Evolutionary conservation across 108 stramenopile genomes (phyloP).

Genomic region (Discostella pseudostelligera): DNA sequence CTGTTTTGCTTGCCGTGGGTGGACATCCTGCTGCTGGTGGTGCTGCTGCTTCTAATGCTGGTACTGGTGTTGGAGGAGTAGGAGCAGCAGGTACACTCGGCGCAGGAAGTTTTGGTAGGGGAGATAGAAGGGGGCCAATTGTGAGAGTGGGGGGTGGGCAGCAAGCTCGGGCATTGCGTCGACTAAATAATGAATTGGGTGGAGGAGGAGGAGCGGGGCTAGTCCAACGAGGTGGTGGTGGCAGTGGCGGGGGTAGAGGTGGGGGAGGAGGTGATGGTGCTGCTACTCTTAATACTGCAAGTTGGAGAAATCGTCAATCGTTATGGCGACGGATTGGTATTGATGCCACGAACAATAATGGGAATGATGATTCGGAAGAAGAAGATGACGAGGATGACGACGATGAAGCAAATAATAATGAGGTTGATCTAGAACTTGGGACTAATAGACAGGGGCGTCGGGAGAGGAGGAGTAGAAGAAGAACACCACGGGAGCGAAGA

Average conservation of each 20-base stretch:
- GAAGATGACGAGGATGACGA: slow-evolving; percentile 41
- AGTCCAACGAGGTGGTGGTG: neutral
- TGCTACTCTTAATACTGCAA: too few species aligned
- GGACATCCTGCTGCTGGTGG: slow-evolving; percentile 8
- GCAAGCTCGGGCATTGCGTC: neutral
- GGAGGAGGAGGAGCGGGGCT: slow-evolving; percentile 2
- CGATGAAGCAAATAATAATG: slow-evolving; percentile 33
- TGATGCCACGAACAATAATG: slow-evolving; percentile 53
- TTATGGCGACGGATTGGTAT: slow-evolving; percentile 53
- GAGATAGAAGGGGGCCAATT: neutral
- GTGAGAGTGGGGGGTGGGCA: neutral
- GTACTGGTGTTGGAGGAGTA: too few species aligned
- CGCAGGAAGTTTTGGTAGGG: too few species aligned
- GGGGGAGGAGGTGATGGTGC: too few species aligned
- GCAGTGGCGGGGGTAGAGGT: slow-evolving; percentile 13
- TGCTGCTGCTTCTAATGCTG: neutral
- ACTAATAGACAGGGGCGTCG: neutral
- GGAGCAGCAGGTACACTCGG: too few species aligned
- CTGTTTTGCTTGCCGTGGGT: slow-evolving; percentile 54
- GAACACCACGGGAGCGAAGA: slow-evolving; percentile 36
- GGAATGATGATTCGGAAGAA: slow-evolving; percentile 18
- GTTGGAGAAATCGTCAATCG: neutral
- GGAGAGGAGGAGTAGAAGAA: slow-evolving; percentile 29
- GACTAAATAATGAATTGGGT: slow-evolving; percentile 2
- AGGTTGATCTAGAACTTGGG: slow-evolving; percentile 5